Evolutionary conservation across 257 asterid species (phyloP).

Genomic region (Solanum verrucosum): DNA sequence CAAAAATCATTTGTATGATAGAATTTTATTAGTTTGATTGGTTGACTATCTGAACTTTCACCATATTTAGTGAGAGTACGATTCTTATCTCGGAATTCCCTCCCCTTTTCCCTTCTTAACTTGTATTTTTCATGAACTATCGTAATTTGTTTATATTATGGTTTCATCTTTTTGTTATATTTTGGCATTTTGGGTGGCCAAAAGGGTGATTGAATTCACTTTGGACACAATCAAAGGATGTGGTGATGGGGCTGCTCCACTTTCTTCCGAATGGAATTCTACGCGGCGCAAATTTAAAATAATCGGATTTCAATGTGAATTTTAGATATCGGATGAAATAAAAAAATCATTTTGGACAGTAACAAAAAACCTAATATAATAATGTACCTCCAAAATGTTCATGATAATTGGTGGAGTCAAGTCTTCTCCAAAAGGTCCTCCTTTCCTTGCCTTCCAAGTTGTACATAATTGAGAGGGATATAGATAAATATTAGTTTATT

Average conservation of each 20-base stretch:
- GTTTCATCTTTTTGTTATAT: background rate
- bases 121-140: background rate
- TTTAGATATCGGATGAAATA: rapidly evolving
- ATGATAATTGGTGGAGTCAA: background rate
- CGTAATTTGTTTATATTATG: background rate
- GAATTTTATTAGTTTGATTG: too few species aligned
- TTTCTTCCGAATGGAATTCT: too few species aligned
- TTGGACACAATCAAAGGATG: background rate
- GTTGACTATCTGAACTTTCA: background rate
- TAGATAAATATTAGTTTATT: background rate
- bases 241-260: background rate
- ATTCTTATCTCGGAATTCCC: background rate
- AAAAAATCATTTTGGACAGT: background rate
- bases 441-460: background rate
- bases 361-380: background rate
- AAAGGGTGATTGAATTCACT: background rate
- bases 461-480: background rate
- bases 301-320: rapidly evolving
- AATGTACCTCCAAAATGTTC: background rate
- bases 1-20: background rate
- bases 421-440: background rate
- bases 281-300: too few species aligned
- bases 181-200: background rate
- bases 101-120: background rate
- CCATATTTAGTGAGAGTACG: background rate